Evolutionary conservation across 495 filamentous ascomycete genomes (phyloP).

Genomic region (Neurospora tetrasperma): DNA sequence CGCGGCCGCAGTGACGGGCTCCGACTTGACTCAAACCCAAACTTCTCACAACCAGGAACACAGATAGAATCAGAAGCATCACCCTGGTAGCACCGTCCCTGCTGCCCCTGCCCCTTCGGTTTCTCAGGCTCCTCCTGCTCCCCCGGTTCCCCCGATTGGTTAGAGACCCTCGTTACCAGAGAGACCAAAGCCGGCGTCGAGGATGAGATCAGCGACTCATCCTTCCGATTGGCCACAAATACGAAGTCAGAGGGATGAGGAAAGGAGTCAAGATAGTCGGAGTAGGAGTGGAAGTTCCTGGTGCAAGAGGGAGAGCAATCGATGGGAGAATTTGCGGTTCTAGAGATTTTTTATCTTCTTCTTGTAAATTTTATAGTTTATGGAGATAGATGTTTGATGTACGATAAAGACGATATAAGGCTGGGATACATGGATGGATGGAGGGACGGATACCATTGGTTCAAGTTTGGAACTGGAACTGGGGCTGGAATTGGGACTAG

Average conservation of each 20-base stretch:
- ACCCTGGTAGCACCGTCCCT: not conserved
- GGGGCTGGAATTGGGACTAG: not conserved
- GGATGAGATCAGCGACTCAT: not conserved
- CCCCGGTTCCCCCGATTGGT: not conserved
- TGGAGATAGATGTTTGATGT: not conserved
- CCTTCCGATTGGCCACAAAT: not conserved
- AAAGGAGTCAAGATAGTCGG: not conserved
- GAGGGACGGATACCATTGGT: not conserved
- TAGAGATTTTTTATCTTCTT: not conserved
- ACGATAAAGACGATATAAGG: not conserved
- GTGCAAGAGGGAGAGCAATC: not conserved
- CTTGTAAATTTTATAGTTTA: not conserved
- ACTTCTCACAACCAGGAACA: not conserved
- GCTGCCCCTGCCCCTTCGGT: not conserved
- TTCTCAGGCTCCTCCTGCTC: not conserved
- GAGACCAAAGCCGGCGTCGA: not conserved
- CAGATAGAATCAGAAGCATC: not conserved
- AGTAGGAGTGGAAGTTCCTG: not conserved
- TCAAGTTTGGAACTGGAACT: not conserved
- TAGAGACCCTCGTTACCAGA: not conserved
- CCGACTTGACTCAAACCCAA: not conserved
- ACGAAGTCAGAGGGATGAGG: not conserved
- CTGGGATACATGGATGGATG: not conserved
- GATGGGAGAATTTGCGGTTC: not conserved
- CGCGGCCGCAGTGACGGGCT: not conserved